These are phyloP conservation scores for Monilinia vaccinii-corymbosi DNA, from an alignment of 2,329 filamentous ascomycete genomes.

Conservation along the genomic window DNA sequence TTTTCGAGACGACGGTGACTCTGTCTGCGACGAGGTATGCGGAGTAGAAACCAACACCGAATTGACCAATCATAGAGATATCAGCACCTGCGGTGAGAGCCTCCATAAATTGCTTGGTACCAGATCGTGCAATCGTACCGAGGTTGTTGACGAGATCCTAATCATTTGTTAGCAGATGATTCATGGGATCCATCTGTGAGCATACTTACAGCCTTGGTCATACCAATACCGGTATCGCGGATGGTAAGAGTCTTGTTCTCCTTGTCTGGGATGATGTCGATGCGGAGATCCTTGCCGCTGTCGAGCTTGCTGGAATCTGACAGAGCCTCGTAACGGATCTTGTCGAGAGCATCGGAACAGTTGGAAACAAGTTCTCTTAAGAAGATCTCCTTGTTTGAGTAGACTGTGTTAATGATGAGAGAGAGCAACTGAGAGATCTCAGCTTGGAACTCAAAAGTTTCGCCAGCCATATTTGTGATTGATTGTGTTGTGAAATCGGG, in stretches of 20 bases:
- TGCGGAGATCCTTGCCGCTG: conserved; percentile 91
- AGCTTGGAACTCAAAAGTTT: conserved; percentile 99
- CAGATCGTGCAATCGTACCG: conserved; percentile 96
- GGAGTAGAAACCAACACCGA: conserved; percentile 99
- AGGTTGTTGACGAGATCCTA: conserved; percentile 99
- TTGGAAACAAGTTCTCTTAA: conserved; percentile 97
- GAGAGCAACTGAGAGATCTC: conserved; percentile 99
- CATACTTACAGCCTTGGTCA: conserved; percentile 94
- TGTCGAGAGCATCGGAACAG: conserved; percentile 97
- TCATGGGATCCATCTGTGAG: neutral
- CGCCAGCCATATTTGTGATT: conserved; percentile 62
- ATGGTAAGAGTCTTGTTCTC: conserved; percentile 96
- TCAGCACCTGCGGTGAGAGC: conserved; percentile 95
- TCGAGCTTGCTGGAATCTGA: conserved; percentile 97
- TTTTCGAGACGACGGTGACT: conserved; percentile 92
- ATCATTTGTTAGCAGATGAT: conserved; percentile 31
- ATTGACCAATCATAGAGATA: conserved; percentile 99
- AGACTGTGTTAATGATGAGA: conserved; percentile 99
- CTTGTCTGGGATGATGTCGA: conserved; percentile 98
- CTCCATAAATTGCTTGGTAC: conserved; percentile 99
- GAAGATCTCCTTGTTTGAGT: conserved; percentile 99
- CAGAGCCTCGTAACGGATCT: conserved; percentile 98
- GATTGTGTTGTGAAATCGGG: conserved; percentile 11
- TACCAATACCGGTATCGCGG: conserved; percentile 96
- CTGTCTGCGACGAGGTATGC: conserved; percentile 98